These are phyloP conservation scores for Mycena sanguinolenta DNA, from an alignment of 768 basidiomycete species.

Conservation along the genomic window DNA sequence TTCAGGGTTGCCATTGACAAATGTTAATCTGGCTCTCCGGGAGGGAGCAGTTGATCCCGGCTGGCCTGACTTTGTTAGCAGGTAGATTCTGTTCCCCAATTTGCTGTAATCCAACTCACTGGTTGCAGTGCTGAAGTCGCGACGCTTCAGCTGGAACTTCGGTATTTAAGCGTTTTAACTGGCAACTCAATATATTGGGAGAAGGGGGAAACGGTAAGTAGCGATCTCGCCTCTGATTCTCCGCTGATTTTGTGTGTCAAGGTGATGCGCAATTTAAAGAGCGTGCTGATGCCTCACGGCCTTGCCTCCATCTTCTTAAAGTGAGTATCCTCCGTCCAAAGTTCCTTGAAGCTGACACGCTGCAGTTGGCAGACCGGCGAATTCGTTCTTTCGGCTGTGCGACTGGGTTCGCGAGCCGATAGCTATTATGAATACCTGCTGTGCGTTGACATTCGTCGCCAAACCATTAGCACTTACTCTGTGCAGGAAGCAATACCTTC, in stretches of 20 bases:
- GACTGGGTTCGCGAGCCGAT: constrained; percentile 92
- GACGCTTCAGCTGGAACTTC: constrained; percentile 91
- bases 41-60: constrained; percentile 72
- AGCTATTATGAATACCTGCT: constrained; percentile 94
- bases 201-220: constrained; percentile 76
- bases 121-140: constrained; percentile 81
- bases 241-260: constrained; percentile 30
- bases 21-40: constrained; percentile 77
- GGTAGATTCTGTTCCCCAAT: too few relatives aligned
- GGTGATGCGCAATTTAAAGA: constrained; percentile 79
- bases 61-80: constrained; percentile 72
- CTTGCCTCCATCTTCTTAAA: constrained; percentile 88
- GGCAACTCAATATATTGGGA: constrained; percentile 86
- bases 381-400: constrained; percentile 77
- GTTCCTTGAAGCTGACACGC: not conserved
- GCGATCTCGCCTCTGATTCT: not conserved
- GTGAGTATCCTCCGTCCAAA: constrained; percentile 56
- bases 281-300: constrained; percentile 73
- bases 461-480: constrained; percentile 17
- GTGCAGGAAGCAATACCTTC: constrained; percentile 80
- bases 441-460: constrained; percentile 53
- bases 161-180: constrained; percentile 86
- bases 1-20: constrained; percentile 84
- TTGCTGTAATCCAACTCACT: too few relatives aligned
- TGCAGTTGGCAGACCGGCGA: constrained; percentile 52